Evolutionary conservation across 345 rosid genomes (phyloP), one percentile per base, ranked within the genome.

Genomic region (Raphanus raphanistrum): DNA sequence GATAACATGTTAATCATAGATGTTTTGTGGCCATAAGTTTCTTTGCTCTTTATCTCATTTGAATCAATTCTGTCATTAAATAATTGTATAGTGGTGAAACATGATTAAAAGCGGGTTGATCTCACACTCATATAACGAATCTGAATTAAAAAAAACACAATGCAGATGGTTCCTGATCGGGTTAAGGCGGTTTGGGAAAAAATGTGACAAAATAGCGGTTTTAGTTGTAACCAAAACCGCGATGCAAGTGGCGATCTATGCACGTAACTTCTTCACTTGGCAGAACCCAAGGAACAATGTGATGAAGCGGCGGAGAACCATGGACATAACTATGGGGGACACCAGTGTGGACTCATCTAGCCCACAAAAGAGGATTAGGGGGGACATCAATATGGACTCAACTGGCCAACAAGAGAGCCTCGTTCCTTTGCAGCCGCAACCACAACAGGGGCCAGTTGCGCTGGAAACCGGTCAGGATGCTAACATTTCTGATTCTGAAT

Each of bases 101-200:
- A 55, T 55, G 61, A 55, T 21, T 55, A 12, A 54, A 7, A 16
- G n/a, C 59, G 26, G 28, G 21, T 9, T 25, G 62, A 57, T 57
- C 62, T 57, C 29, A 57, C 31, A 57, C 12, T 25, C 62, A 21
- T 57, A 25, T 57, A 25, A 45, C 54, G 54, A 45, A 50, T 15
- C 5, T 50, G 63, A 25, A 63, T 27, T 3, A 12, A 66, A 65
- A 50, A 17, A 54, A n/a, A 1, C 29, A 6, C 27, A 38, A 71
- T 65, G 71, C 72, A 75, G 79, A 67, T 75, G 79, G 79, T 67
- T 75, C 48, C 25, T 67, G 67, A 66, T 75, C 16, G 79, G 79
- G 27, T 59, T 75, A 60, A 9, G 61, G 15, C 66, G 73, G 45
- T 75, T 41, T 67, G 26, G 27, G 33, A 32, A 0, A 13, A 32